phyloP scores from a whole-genome alignment of 331 rosid species.

The Pyrus hybrid region DNA sequence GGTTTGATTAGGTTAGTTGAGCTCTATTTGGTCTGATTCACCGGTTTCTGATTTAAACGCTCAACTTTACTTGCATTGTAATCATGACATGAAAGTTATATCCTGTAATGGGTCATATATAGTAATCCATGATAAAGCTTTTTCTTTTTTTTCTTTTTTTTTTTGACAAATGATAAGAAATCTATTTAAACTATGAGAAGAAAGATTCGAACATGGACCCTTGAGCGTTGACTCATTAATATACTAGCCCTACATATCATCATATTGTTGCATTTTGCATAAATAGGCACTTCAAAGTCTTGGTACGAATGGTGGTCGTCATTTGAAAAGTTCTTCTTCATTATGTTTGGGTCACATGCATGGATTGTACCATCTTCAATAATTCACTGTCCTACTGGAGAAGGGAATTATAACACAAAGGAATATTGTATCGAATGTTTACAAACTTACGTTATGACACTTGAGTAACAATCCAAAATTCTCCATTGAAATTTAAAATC shows the following conservation, averaged over 20 bases:
- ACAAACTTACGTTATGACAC: background rate
- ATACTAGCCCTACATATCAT: background rate
- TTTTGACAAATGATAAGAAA: no score
- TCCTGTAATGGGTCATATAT: background rate
- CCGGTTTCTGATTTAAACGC: no score
- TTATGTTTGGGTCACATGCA: background rate
- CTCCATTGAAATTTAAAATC: no score
- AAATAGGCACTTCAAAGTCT: background rate
- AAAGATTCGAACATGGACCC: no score
- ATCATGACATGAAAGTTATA: background rate
- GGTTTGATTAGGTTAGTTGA: background rate
- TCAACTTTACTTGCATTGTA: background rate
- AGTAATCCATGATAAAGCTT: no score
- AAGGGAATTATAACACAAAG: background rate
- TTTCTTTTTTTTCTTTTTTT: no score
- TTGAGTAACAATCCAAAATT: no score
- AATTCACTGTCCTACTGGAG: background rate
- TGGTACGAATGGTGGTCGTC: background rate
- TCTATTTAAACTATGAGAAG: no score
- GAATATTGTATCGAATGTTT: background rate
- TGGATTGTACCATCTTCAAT: background rate
- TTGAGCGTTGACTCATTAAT: background rate
- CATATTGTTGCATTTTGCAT: no score
- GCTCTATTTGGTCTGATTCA: background rate
- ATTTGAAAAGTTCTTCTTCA: background rate